These are phyloP conservation scores for Cryptosporidium felis DNA, from an alignment of 169 alveolate genomes.

Conservation along the genomic window DNA sequence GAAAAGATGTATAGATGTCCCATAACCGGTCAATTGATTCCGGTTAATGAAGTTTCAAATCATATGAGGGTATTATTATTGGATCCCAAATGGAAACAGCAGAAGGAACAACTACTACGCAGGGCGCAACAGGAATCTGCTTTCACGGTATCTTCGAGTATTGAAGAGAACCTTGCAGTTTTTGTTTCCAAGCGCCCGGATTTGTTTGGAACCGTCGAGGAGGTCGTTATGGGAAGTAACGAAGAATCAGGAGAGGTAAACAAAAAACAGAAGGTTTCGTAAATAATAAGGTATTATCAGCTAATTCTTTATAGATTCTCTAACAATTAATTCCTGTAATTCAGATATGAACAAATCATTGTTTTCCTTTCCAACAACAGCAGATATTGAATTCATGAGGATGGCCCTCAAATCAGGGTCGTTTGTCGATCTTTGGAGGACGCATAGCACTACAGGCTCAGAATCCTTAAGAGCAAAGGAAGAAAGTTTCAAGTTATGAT, in stretches of 20 bases:
- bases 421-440: constrained; percentile 53
- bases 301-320: constrained; percentile 16
- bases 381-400: constrained; percentile 37
- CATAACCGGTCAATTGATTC: constrained; percentile 91
- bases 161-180: constrained; percentile 86
- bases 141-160: constrained; percentile 85
- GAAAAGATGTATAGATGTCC: constrained; percentile 92
- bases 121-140: constrained; percentile 88
- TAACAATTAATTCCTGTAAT: constrained; percentile 56
- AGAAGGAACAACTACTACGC: constrained; percentile 84
- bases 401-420: background rate
- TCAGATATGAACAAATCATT: constrained; percentile 35
- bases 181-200: constrained; percentile 91
- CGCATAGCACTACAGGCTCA: constrained; percentile 68
- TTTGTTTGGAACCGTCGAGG: constrained; percentile 90
- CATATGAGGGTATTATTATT: constrained; percentile 92
- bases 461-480: constrained; percentile 49
- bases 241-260: background rate
- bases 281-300: background rate
- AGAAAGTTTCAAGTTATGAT: background rate
- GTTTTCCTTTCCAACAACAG: constrained; percentile 41
- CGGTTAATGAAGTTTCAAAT: constrained; percentile 89
- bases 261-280: background rate
- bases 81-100: constrained; percentile 96
- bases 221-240: constrained; percentile 75